Base-by-base conservation (phyloP, 495 filamentous ascomycete species). In the Apiosordaria backusii region DNA sequence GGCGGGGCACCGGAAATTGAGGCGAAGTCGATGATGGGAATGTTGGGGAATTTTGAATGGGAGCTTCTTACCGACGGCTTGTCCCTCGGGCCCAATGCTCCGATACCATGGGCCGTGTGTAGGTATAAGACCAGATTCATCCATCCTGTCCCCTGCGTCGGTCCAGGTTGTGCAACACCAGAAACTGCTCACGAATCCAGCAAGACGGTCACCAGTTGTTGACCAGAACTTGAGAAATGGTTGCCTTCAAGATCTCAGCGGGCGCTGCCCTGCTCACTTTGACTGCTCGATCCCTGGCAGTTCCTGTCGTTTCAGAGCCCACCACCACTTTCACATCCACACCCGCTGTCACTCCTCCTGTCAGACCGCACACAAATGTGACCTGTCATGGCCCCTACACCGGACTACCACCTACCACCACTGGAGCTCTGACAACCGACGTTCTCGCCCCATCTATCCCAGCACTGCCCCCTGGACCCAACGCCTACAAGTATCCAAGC, bases 401-500 rank as follows among this genome's bases (percentile, higher is more conserved):
- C 7, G 89, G 86, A 18, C 83, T 83, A 0, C 76, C 86, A 1
- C 81, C 85, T 0, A 85, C 83, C 1, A 89, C 83, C 0, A 87
- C 85, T 1, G 88, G 88, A 0, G 84, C 81, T 0, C 59, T 88
- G 15, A 84, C 77, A 15, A 86, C 85, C 10, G 71, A 72, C 0
- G 79, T 84, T 3, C 61, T 78, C 61, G 84, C 74, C 18, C 70
- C 82, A 1, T 81, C 82, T 1, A 85, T 89, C 45, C 67, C 83
- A 10, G 69, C 77, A 1, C 72, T 76, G 2, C 80, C 82, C 4
- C 78, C 82, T 1, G 79, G 79, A 40, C 79, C 83, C 0, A 80
- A 77, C 21, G 86, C 84, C 16, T 83, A 84, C 22, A 79, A 78
- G 3, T 96, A 96, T 69, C 89, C 87, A 50, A 83, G 85, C 25